Evolutionary conservation across 2,329 filamentous ascomycete species (phyloP), one percentile per base, ranked within the genome.

Genomic region (Endoconidiophora laricicola): DNA sequence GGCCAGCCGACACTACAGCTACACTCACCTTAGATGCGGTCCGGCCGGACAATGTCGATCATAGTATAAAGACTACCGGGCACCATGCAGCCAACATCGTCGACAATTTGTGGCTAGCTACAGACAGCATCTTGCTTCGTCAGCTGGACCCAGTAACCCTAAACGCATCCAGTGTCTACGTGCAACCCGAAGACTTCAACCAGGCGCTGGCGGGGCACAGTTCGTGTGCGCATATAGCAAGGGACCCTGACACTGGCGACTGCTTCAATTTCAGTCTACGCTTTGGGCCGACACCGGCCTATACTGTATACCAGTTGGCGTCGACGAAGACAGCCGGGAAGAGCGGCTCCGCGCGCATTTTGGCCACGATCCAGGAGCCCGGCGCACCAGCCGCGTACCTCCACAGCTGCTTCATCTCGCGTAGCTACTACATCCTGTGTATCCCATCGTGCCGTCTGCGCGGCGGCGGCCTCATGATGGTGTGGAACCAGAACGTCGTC

Each of bases 191-290:
- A 1, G 60, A 58, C 2, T 68, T 93, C 12, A 80, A 93, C 60
- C 79, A 82, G 0, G 69, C 74, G 0, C 69, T 93, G 10, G 75
- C 68, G 10, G 86, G 86, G 0, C 74, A 72, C 0, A 60, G 84
- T 12, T 80, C 81, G 2, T 80, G 75, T 38, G 76, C 86, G 0
- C 86, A 93, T 60, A 76, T 81, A 0, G 78, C 81, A 49, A 72
- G 74, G 0, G 84, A 91, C 60, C 82, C 81, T 0, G 62, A 65
- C 0, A 87, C 79, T 0, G 85, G 86, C 5, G 84, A 91, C 55
- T 60, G 84, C 5, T 90, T 76, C 70, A 93, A 91, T 63, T 90
- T 76, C 65, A 93, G 93, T 58, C 72, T 88, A n/a, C 70, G 78
- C 0, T 61, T 84, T 16, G 79, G 78, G 0, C 63, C 60, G 0